Percentiles rank a stretch among this genome's conserved stretches.
Conservation (phyloP, 139 green algal species). For the Nannochloris sp. region DNA sequence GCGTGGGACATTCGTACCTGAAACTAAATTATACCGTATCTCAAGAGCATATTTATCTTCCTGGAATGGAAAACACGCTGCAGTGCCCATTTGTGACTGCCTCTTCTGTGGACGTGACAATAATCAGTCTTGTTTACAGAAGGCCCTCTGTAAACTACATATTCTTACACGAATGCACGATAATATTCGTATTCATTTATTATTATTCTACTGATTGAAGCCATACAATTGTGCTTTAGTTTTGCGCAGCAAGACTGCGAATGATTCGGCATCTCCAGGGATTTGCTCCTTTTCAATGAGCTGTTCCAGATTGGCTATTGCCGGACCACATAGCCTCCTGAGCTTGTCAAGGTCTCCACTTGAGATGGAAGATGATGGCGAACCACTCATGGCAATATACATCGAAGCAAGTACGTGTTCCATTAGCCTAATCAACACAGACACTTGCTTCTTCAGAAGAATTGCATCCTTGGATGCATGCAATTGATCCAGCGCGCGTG, state of each 20-base stretch:
- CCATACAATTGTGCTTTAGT: slow-evolving; percentile 16
- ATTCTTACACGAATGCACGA: too few relatives aligned
- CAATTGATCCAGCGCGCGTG: neutral
- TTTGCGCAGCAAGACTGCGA: slow-evolving; percentile 23
- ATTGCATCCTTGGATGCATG: neutral
- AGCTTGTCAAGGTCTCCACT: slow-evolving; percentile 27
- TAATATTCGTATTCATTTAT: neutral
- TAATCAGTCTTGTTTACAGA: too few relatives aligned
- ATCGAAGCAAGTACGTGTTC: neutral
- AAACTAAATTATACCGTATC: too few relatives aligned
- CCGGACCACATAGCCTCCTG: slow-evolving; percentile 16
- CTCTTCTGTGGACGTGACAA: too few relatives aligned
- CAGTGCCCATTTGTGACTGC: too few relatives aligned
- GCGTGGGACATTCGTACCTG: too few relatives aligned
- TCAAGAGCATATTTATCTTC: too few relatives aligned
- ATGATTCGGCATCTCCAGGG: slow-evolving; percentile 8
- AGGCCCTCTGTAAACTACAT: too few relatives aligned
- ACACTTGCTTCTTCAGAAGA: neutral
- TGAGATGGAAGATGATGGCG: neutral
- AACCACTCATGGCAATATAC: neutral
- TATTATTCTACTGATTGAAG: neutral
- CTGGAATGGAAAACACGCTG: too few relatives aligned
- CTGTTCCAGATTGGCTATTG: slow-evolving; percentile 11
- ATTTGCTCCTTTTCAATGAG: neutral
- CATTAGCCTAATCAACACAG: neutral